Evolutionary conservation across 352 stramenopile species (phyloP).

Genomic region (Pythium aristosporum): DNA sequence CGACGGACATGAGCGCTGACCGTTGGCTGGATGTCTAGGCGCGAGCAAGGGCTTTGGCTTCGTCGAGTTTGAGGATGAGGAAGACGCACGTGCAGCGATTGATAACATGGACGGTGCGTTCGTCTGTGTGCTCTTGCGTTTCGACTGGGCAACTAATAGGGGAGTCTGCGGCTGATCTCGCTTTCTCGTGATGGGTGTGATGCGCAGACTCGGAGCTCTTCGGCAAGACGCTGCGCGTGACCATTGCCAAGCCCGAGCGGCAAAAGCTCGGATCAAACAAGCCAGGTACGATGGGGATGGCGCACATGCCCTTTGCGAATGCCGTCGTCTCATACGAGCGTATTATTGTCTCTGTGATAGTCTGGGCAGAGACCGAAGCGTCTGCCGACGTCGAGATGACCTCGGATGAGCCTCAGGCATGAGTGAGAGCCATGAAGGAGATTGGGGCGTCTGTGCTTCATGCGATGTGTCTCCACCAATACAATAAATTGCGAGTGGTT

Average conservation of each 20-base stretch:
- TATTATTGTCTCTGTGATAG: conserved; percentile 22
- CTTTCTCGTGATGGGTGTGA: not conserved
- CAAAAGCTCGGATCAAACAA: conserved; percentile 76
- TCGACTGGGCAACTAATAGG: too few relatives aligned
- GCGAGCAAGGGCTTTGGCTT: conserved; percentile 92
- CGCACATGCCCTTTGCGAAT: not conserved
- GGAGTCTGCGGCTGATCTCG: not conserved
- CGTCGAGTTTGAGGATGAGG: conserved; percentile 91
- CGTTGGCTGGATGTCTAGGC: conserved; percentile 31
- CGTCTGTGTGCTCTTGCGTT: too few relatives aligned
- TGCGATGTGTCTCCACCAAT: not conserved
- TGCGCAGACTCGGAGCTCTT: conserved; percentile 89
- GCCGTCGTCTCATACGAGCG: not conserved
- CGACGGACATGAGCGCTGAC: not conserved
- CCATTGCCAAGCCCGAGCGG: conserved; percentile 86
- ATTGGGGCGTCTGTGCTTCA: too few relatives aligned
- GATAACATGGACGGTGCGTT: conserved; percentile 94
- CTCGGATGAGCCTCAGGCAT: conserved; percentile 17
- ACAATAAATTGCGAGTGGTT: conserved; percentile 13
- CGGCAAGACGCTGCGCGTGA: conserved; percentile 89
- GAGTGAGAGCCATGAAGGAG: not conserved
- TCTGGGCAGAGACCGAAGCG: conserved; percentile 63
- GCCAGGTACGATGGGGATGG: conserved; percentile 42
- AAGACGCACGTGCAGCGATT: conserved; percentile 89
- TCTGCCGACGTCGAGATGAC: conserved; percentile 17